phyloP scores from a whole-genome alignment of 1,284 basidiomycete species.

The Papiliotrema nemorosa region DNA sequence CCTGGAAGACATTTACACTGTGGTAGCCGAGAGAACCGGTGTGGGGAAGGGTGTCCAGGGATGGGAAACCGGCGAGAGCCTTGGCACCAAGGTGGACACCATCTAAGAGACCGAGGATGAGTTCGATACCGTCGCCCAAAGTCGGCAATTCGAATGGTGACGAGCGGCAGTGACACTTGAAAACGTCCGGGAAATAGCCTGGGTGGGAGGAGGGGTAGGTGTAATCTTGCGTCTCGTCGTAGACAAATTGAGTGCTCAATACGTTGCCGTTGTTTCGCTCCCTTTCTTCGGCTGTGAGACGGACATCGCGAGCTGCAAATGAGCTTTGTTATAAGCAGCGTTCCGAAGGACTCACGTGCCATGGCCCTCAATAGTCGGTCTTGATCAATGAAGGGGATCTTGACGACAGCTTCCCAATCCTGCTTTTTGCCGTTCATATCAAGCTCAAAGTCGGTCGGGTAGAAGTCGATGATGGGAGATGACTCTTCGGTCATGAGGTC shows the following conservation, averaged over 20 bases:
- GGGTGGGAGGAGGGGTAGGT: conserved; percentile 87
- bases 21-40: conserved; percentile 74
- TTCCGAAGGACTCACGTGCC: conserved; percentile 56
- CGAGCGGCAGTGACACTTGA: conserved; percentile 73
- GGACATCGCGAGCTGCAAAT: conserved; percentile 64
- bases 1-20: conserved; percentile 89
- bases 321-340: conserved; percentile 6
- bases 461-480: conserved; percentile 93
- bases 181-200: conserved; percentile 90
- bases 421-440: conserved; percentile 98
- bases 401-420: conserved; percentile 98
- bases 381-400: conserved; percentile 97
- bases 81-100: conserved; percentile 83
- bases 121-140: conserved; percentile 72
- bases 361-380: conserved; percentile 74
- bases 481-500: conserved; percentile 83
- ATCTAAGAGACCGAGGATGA: conserved; percentile 80
- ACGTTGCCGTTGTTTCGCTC: conserved; percentile 74
- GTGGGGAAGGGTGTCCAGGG: conserved; percentile 82
- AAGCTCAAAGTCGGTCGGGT: conserved; percentile 82
- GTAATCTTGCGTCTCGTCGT: conserved; percentile 60
- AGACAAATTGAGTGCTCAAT: conserved; percentile 70
- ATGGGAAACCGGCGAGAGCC: conserved; percentile 93
- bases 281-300: conserved; percentile 72
- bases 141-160: conserved; percentile 82